phyloP scores from a whole-genome alignment of 2,329 filamentous ascomycete genomes.

The Venturia aucupariae region DNA sequence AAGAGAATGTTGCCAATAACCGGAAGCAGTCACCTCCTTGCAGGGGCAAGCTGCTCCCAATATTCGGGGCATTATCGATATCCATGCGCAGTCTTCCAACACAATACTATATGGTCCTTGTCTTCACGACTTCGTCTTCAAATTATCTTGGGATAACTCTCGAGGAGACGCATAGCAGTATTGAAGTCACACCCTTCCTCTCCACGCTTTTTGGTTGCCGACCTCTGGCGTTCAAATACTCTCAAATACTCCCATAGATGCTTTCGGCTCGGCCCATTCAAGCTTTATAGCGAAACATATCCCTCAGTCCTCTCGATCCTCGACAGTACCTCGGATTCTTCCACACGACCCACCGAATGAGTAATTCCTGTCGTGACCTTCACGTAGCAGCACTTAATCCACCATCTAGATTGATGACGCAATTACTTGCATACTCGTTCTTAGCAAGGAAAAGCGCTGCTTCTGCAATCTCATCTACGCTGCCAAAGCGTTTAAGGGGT shows the following conservation, averaged over 20 bases:
- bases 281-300: neutral
- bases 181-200: neutral
- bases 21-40: neutral
- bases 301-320: neutral
- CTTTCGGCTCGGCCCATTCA: neutral
- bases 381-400: constrained; percentile 56
- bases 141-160: neutral
- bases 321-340: neutral
- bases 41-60: neutral
- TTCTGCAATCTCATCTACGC: constrained; percentile 65
- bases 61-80: neutral
- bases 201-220: neutral
- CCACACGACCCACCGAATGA: neutral
- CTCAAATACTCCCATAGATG: neutral
- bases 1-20: neutral
- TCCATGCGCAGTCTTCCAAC: neutral
- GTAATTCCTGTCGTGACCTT: neutral
- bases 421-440: constrained; percentile 81
- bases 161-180: neutral
- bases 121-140: neutral
- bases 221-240: neutral
- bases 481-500: constrained; percentile 56
- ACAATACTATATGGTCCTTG: neutral
- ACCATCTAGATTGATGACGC: constrained; percentile 76
- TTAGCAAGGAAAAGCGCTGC: constrained; percentile 67